Conservation (phyloP, 768 basidiomycete species). For the Leccinum longicurvipes region DNA sequence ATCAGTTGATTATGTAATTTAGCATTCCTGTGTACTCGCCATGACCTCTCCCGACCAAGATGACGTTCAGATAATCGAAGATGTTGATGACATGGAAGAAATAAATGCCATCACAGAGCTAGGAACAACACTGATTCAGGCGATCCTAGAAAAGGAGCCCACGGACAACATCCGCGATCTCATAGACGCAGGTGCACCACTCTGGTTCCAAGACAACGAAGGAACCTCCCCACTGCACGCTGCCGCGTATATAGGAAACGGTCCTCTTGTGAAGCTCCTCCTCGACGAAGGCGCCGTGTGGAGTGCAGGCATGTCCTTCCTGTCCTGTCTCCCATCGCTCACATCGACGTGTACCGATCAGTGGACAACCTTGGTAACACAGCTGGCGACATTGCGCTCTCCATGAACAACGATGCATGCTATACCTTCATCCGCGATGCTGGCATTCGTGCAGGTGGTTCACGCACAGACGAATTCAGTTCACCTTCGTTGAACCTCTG, state of each 20-base stretch:
- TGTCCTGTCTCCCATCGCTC: neutral
- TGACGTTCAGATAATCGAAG: slow-evolving; percentile 17
- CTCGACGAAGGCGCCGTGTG: slow-evolving; percentile 85
- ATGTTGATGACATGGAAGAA: slow-evolving; percentile 33
- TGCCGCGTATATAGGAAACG: slow-evolving; percentile 71
- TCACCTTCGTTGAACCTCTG: slow-evolving; percentile 5
- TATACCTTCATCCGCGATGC: slow-evolving; percentile 87
- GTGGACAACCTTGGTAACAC: slow-evolving; percentile 80
- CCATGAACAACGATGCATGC: slow-evolving; percentile 70
- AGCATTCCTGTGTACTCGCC: neutral
- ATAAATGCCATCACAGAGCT: slow-evolving; percentile 47
- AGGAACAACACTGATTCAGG: slow-evolving; percentile 57
- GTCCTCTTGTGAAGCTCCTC: slow-evolving; percentile 59
- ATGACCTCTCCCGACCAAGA: neutral
- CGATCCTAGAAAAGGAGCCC: slow-evolving; percentile 51
- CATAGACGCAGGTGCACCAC: slow-evolving; percentile 66
- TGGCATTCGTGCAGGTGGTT: slow-evolving; percentile 83
- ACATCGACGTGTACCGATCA: slow-evolving; percentile 21
- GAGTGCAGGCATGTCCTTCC: slow-evolving; percentile 68
- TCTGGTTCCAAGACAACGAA: slow-evolving; percentile 88
- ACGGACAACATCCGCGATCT: slow-evolving; percentile 43
- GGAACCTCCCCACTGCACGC: slow-evolving; percentile 87
- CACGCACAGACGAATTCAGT: slow-evolving; percentile 1
- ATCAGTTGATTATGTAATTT: slow-evolving; percentile 16
- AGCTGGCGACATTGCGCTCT: slow-evolving; percentile 87